phyloP scores from a whole-genome alignment of 192 early-diverging fungal genomes.

The Coemansia sp. region DNA sequence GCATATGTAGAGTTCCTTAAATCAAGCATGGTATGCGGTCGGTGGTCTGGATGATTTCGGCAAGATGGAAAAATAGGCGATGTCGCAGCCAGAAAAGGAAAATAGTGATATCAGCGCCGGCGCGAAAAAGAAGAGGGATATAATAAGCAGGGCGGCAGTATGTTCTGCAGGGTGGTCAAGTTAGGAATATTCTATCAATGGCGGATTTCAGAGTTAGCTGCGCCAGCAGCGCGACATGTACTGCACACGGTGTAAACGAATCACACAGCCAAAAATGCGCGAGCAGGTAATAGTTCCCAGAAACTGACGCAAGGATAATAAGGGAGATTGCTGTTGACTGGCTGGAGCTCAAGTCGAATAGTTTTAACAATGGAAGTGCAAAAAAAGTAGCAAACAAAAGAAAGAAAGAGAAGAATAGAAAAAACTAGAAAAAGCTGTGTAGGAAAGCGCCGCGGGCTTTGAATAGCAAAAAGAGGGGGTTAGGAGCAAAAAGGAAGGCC shows the following conservation, averaged over 20 bases:
- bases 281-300: background rate
- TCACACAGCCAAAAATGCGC: background rate
- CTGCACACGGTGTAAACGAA: background rate
- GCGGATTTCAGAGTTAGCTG: background rate
- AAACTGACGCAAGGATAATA: background rate
- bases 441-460: background rate
- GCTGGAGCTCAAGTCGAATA: background rate
- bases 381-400: background rate
- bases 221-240: background rate
- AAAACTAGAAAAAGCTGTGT: background rate
- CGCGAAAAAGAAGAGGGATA: background rate
- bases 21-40: slow-evolving; percentile 31
- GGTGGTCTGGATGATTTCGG: background rate
- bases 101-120: background rate
- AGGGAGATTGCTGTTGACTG: background rate
- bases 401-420: background rate
- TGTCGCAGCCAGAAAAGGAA: background rate
- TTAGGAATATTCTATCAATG: background rate
- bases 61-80: background rate
- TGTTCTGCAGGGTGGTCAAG: background rate
- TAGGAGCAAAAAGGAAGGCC: background rate
- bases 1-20: slow-evolving; percentile 41
- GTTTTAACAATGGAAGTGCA: background rate
- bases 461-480: background rate
- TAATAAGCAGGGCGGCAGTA: background rate